These are phyloP conservation scores for Cryomyces antarcticus DNA, from an alignment of 495 filamentous ascomycete genomes.

Conservation along the genomic window DNA sequence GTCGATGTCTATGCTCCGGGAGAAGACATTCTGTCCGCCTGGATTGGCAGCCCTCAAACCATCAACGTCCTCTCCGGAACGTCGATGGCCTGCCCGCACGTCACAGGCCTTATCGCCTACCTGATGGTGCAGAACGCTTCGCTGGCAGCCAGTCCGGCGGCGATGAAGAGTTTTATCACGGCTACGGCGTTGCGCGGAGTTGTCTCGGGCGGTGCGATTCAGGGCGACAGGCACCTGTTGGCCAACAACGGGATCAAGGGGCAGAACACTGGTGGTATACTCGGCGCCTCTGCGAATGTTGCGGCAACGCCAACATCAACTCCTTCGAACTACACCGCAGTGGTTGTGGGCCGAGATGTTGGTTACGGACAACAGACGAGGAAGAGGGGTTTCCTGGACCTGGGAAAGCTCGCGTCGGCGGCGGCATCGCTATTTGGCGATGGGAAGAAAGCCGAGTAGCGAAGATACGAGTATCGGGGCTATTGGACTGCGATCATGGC, in stretches of 20 bases:
- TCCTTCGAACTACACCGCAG: no score
- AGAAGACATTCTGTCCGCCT: constrained; percentile 17
- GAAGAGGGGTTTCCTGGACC: no score
- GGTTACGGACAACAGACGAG: no score
- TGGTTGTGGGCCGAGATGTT: no score
- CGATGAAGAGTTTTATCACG: constrained; percentile 22
- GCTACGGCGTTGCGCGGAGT: constrained; percentile 5
- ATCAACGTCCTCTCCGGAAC: constrained; percentile 19
- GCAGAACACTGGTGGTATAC: background rate
- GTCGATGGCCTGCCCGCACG: constrained; percentile 26
- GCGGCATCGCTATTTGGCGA: no score
- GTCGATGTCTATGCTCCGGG: constrained; percentile 26
- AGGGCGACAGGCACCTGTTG: constrained; percentile 9
- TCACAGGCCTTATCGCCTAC: constrained; percentile 30
- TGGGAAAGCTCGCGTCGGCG: no score
- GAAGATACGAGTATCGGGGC: no score
- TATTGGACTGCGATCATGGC: no score
- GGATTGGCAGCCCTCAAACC: constrained; percentile 14
- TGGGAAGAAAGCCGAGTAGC: no score
- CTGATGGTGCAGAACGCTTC: constrained; percentile 16
- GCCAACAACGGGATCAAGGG: constrained; percentile 15
- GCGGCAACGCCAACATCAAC: no score
- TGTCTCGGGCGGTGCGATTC: constrained; percentile 1
- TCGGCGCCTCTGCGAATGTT: no score
- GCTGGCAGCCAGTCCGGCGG: constrained; percentile 17